phyloP scores from a whole-genome alignment of 1,284 basidiomycete genomes.

The Paramarasmius palmivorus region DNA sequence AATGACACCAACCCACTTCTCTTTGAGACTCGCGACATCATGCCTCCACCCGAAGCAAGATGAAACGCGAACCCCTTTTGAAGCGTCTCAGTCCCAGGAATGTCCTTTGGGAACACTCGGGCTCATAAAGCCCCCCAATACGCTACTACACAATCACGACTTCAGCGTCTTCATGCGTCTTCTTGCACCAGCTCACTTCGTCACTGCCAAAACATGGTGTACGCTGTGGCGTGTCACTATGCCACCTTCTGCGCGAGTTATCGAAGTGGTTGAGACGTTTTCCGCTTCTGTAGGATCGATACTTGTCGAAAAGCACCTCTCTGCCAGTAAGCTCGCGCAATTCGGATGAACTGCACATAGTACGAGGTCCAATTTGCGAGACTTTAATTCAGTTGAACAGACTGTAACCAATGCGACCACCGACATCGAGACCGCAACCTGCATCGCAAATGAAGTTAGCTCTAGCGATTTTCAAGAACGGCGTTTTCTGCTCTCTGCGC shows the following conservation, averaged over 20 bases:
- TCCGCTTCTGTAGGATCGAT: slow-evolving; percentile 39
- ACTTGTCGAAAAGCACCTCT: slow-evolving; percentile 42
- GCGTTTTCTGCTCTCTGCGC: too few species aligned
- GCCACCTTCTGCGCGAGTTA: slow-evolving; percentile 48
- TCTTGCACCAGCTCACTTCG: slow-evolving; percentile 28
- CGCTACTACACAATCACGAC: slow-evolving; percentile 45
- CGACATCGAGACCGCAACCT: slow-evolving; percentile 54
- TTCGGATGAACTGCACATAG: slow-evolving; percentile 47
- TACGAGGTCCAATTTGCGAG: slow-evolving; percentile 47
- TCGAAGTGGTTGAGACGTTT: slow-evolving; percentile 42
- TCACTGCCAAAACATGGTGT: slow-evolving; percentile 39
- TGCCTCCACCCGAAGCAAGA: slow-evolving; percentile 59
- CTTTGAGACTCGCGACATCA: slow-evolving; percentile 48
- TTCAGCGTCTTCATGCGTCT: slow-evolving; percentile 34
- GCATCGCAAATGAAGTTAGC: too few species aligned
- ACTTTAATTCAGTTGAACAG: slow-evolving; percentile 57
- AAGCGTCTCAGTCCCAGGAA: slow-evolving; percentile 48
- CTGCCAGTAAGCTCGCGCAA: slow-evolving; percentile 53
- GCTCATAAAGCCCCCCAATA: slow-evolving; percentile 43
- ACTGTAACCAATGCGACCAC: slow-evolving; percentile 59
- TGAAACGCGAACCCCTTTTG: slow-evolving; percentile 53
- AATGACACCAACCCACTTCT: slow-evolving; percentile 59
- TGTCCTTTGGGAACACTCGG: slow-evolving; percentile 46
- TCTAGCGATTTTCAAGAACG: too few species aligned
- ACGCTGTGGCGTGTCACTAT: slow-evolving; percentile 38